Percentiles rank a stretch among this genome's conserved stretches.
Conservation (phyloP, 2,329 filamentous ascomycete genomes). For the Aspergillus candidus region DNA sequence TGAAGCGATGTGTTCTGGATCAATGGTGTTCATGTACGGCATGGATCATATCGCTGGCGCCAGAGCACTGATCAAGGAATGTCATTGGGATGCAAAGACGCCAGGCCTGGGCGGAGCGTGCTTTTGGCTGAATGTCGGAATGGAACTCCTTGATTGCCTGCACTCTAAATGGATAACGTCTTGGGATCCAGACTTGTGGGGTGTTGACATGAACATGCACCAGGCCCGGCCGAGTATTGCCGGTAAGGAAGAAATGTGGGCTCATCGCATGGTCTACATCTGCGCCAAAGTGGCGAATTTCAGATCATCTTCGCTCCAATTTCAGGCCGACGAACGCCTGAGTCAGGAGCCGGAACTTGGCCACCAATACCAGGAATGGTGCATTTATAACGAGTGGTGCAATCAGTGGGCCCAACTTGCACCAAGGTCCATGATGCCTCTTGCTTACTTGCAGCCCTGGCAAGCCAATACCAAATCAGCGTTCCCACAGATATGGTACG, state of each 20-base stretch:
- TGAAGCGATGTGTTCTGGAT: conserved; percentile 81
- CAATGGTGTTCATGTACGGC: conserved; percentile 53
- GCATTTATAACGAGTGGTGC: conserved; percentile 69
- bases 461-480: conserved; percentile 63
- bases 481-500: conserved; percentile 82
- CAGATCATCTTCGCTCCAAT: conserved; percentile 60
- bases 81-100: conserved; percentile 76
- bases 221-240: conserved; percentile 45
- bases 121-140: conserved; percentile 88
- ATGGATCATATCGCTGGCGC: conserved; percentile 88
- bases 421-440: conserved; percentile 79
- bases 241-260: conserved; percentile 76
- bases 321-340: conserved; percentile 53
- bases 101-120: conserved; percentile 77
- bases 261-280: conserved; percentile 82
- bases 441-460: conserved; percentile 66
- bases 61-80: conserved; percentile 79
- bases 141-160: conserved; percentile 84
- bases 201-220: conserved; percentile 69
- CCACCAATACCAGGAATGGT: conserved; percentile 69
- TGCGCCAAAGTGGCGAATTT: conserved; percentile 84
- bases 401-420: conserved; percentile 74
- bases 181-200: conserved; percentile 89
- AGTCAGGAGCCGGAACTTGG: conserved; percentile 57
- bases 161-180: conserved; percentile 80